Conservation (phyloP, 1,139 yeast genomes). For the Suhomyces panamericanus region DNA sequence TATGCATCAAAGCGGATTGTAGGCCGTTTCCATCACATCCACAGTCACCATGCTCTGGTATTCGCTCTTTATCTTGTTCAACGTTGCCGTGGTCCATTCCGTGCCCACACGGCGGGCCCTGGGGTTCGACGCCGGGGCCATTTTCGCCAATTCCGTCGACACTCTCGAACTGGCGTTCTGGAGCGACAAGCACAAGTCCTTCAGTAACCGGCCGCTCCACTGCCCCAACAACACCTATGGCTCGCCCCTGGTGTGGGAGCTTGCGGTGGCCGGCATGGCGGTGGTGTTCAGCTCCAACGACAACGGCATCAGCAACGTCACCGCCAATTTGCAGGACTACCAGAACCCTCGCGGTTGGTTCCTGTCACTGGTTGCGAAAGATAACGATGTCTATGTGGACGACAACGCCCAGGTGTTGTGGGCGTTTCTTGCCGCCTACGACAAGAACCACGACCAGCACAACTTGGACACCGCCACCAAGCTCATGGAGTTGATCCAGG, state of each 20-base stretch:
- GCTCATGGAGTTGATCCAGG: slow-evolving; percentile 13
- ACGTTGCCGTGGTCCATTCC: neutral
- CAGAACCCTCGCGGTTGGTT: slow-evolving; percentile 16
- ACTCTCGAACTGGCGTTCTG: slow-evolving; percentile 13
- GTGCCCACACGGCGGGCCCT: neutral
- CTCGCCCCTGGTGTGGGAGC: slow-evolving; percentile 14
- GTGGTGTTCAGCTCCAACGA: slow-evolving; percentile 11
- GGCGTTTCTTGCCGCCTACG: slow-evolving; percentile 16
- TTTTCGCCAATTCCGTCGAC: slow-evolving; percentile 3
- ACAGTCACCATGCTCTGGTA: slow-evolving; percentile 2
- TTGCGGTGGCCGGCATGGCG: slow-evolving; percentile 18
- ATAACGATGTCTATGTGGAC: slow-evolving; percentile 17
- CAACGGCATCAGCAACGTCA: slow-evolving; percentile 6
- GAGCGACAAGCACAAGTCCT: slow-evolving; percentile 10
- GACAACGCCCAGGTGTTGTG: slow-evolving; percentile 19
- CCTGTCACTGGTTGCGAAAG: slow-evolving; percentile 16
- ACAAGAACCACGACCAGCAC: slow-evolving; percentile 7
- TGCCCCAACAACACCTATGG: slow-evolving; percentile 9
- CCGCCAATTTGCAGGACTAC: slow-evolving; percentile 13
- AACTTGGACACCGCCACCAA: slow-evolving; percentile 10
- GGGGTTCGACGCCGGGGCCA: neutral
- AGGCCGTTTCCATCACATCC: too few species aligned
- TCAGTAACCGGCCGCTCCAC: slow-evolving; percentile 9
- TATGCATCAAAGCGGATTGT: neutral
- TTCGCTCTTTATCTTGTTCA: slow-evolving; percentile 1